phyloP scores from a whole-genome alignment of 2,329 filamentous ascomycete species.

The Teratosphaeria destructans region DNA sequence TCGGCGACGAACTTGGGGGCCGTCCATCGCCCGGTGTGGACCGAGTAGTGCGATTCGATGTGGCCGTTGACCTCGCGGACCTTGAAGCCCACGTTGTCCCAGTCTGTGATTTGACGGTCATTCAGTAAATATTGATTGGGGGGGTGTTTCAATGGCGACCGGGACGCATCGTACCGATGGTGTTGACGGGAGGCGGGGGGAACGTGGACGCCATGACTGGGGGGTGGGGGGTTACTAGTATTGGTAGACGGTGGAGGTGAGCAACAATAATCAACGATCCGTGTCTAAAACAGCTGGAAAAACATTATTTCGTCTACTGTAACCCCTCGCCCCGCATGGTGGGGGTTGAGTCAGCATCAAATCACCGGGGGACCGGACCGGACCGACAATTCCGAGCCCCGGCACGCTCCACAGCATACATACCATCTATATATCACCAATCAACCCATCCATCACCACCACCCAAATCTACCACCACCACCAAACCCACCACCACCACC shows the following conservation, averaged over 20 bases:
- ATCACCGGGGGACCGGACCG: no score
- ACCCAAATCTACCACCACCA: neutral
- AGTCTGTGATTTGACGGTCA: constrained; percentile 47
- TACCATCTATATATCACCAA: neutral
- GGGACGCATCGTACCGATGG: constrained; percentile 46
- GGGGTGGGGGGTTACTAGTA: neutral
- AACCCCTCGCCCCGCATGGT: neutral
- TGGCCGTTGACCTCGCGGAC: constrained; percentile 94
- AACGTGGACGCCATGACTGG: constrained; percentile 37
- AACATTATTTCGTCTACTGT: neutral
- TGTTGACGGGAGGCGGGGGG: constrained; percentile 66
- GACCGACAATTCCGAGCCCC: neutral
- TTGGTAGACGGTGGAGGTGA: no score
- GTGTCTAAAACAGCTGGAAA: neutral
- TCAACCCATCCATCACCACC: neutral
- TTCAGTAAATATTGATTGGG: neutral
- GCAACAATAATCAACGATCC: no score
- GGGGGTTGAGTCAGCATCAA: neutral
- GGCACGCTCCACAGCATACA: neutral
- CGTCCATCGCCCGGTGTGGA: constrained; percentile 61
- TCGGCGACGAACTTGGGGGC: constrained; percentile 68
- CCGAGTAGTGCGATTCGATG: constrained; percentile 75
- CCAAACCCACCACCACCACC: neutral
- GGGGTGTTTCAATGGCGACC: neutral
- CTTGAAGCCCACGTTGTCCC: constrained; percentile 85